These are phyloP conservation scores for Gonapodya sp. DNA, from an alignment of 192 early-diverging fungal species.

Conservation along the genomic window DNA sequence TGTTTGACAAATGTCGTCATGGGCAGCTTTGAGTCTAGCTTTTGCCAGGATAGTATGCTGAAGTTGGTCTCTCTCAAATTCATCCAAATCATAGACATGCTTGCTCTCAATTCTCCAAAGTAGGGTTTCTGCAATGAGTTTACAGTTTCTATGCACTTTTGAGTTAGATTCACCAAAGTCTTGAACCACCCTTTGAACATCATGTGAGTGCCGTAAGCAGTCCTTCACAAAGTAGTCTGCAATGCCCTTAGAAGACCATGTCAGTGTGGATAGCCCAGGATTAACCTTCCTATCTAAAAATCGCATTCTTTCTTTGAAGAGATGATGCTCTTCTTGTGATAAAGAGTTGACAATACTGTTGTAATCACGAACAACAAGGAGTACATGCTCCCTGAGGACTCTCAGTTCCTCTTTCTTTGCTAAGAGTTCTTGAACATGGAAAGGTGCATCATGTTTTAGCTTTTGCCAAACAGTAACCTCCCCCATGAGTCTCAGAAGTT, in stretches of 20 bases:
- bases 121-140: conserved; percentile 35
- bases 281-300: conserved; percentile 60
- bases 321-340: conserved; percentile 35
- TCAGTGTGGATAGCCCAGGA: conserved; percentile 43
- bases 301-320: conserved; percentile 49
- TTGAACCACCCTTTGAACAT: conserved; percentile 46
- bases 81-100: conserved; percentile 44
- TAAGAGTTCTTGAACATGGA: conserved; percentile 49
- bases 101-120: conserved; percentile 53
- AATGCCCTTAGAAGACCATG: conserved; percentile 48
- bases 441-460: conserved; percentile 49
- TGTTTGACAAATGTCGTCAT: conserved; percentile 30
- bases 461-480: conserved; percentile 53
- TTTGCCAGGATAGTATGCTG: conserved; percentile 25
- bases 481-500: conserved; percentile 40
- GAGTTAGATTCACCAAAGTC: conserved; percentile 41
- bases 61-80: conserved; percentile 42
- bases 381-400: conserved; percentile 45
- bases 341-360: conserved; percentile 50
- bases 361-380: conserved; percentile 54
- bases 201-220: conserved; percentile 44
- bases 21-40: conserved; percentile 28
- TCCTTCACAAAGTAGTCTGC: conserved; percentile 59
- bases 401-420: conserved; percentile 50
- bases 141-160: conserved; percentile 35